Evolutionary conservation across 352 stramenopile species (phyloP).

Genomic region (Phytophthora agathidicida): DNA sequence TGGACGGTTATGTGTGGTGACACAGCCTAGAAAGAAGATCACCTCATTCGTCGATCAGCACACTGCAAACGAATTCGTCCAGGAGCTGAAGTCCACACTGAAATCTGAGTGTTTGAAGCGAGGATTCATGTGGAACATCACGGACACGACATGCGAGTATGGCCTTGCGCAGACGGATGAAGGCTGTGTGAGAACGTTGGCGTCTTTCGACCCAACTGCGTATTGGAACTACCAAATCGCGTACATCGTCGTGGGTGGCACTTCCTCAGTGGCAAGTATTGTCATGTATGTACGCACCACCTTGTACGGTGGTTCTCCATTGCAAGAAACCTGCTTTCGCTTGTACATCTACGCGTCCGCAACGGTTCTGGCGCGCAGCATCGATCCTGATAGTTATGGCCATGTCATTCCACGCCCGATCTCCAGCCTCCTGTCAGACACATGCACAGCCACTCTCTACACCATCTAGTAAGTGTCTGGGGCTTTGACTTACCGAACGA

Average conservation of each 20-base stretch:
- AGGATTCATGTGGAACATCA: conserved; percentile 42
- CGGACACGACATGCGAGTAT: conserved; percentile 32
- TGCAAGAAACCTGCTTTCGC: conserved; percentile 20
- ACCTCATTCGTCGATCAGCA: too few species aligned
- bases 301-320: not conserved
- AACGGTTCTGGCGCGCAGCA: conserved; percentile 5
- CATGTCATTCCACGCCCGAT: conserved; percentile 34
- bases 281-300: not conserved
- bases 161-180: conserved; percentile 18
- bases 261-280: not conserved
- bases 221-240: conserved; percentile 26
- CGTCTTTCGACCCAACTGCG: conserved; percentile 25
- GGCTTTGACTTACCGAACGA: too few species aligned
- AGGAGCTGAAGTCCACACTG: too few species aligned
- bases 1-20: too few species aligned
- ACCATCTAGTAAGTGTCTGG: conserved; percentile 37
- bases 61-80: too few species aligned
- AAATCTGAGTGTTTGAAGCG: too few species aligned
- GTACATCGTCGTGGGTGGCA: conserved; percentile 18
- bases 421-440: conserved; percentile 31
- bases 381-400: conserved; percentile 26
- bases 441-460: conserved; percentile 41
- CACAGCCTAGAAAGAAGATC: too few species aligned
- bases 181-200: conserved; percentile 28
- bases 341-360: conserved; percentile 23